Evolutionary conservation across 345 rosid genomes (phyloP).

Genomic region (Fremontodendron californicum): DNA sequence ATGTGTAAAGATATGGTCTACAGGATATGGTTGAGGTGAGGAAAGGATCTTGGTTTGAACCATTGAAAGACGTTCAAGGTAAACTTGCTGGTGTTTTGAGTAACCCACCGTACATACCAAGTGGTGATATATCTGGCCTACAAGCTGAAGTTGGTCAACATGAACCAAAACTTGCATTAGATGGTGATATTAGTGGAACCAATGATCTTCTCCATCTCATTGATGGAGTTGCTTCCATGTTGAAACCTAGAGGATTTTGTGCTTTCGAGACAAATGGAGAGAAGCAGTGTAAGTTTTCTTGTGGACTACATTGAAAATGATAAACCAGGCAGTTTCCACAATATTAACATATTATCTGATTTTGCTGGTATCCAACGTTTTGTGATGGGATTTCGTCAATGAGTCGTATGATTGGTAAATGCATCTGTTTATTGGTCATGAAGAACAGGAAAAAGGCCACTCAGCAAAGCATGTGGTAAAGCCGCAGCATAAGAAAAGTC

Average conservation of each 20-base stretch:
- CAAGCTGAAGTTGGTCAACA: slow-evolving; percentile 93
- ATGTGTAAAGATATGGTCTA: slow-evolving; percentile 62
- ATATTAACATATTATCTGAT: slow-evolving; percentile 52
- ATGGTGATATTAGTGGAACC: slow-evolving; percentile 71
- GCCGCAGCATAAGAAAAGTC: no score
- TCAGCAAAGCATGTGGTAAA: no score
- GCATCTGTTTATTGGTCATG: not conserved
- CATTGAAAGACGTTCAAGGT: slow-evolving; percentile 60
- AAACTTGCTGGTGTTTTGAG: slow-evolving; percentile 74
- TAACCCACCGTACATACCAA: slow-evolving; percentile 92
- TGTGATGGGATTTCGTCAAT: slow-evolving; percentile 54
- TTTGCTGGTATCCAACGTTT: slow-evolving; percentile 67
- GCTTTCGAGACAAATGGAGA: slow-evolving; percentile 92
- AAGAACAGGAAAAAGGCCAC: not conserved
- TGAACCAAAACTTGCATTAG: slow-evolving; percentile 84
- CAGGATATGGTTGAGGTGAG: slow-evolving; percentile 59
- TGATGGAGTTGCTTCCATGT: slow-evolving; percentile 57
- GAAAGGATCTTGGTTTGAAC: slow-evolving; percentile 86
- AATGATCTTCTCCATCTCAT: slow-evolving; percentile 72
- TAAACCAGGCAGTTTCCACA: slow-evolving; percentile 39
- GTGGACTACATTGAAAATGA: slow-evolving; percentile 45
- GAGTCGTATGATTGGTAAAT: slow-evolving; percentile 15
- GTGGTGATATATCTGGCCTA: slow-evolving; percentile 47
- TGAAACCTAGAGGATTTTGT: slow-evolving; percentile 75
- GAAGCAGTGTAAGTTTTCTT: slow-evolving; percentile 66